Base-by-base conservation (phyloP, 306 rosid genomes). In the Styphnolobium japonicum region DNA sequence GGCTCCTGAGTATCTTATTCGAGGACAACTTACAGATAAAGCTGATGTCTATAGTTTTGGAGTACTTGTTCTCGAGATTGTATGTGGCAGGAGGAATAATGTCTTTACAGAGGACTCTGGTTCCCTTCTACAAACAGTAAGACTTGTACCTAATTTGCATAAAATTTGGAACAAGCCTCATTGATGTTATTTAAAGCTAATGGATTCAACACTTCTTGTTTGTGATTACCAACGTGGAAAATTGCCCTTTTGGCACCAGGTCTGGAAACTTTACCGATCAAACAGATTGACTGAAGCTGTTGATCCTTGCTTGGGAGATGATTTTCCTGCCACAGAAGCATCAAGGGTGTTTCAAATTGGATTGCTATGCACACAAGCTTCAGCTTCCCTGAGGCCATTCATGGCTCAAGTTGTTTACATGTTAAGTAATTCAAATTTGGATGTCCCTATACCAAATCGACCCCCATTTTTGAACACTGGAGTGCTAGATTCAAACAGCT, bases 1-100 rank as follows among this genome's bases (percentile, higher is more conserved):
- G 97, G 98, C 98, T 48, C 97, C 98, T 0, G 98, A 94, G 78
- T 94, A 94, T 88, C 94, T 94, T 23, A 60, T 85, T 79, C 86
- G 93, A 78, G 98, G 98, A 25, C 96, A 94, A 67, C 94, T 94
- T 0, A 94, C 97, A 1, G 97, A 94, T 16, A 94, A 90, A 78
- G 97, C 96, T 45, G 98, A 92, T 40, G 94, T 94, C 1, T 94
- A 90, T 77, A 87, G 98, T 53, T 94, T 72, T 33, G 97, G 98
- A 58, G 94, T 94, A 25, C 76, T 94, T 58, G 91, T 92, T 61
- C 88, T 94, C 12, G 98, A 94, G 87, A 90, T 92, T 75, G 81
- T 90, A 10, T 73, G 90, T 22, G 94, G 97, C 22, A 86, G 92
- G 83, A 87, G 94, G 76, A 94, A 82, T 21, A 90, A 81, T 79